Evolutionary conservation across 148 eudicot species (phyloP).

Genomic region (Gaultheria prostrata): DNA sequence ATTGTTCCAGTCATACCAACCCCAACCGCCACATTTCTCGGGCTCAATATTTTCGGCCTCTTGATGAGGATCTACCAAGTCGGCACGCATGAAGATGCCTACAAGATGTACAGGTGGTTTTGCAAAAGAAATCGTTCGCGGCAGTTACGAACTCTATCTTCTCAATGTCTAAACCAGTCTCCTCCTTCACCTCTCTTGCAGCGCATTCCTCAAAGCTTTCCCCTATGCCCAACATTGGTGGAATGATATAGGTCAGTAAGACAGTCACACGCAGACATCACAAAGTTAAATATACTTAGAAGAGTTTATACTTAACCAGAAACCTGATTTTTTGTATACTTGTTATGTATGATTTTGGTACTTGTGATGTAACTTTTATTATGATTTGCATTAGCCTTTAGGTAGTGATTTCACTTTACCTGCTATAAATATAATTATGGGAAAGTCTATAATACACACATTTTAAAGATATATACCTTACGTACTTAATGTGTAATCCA

Average conservation of each 20-base stretch:
- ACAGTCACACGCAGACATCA: background rate
- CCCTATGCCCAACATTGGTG: conserved; percentile 36
- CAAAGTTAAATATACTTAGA: no score
- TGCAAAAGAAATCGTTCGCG: conserved; percentile 49
- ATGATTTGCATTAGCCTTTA: no score
- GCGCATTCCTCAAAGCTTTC: conserved; percentile 94
- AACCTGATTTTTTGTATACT: no score
- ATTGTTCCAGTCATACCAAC: conserved; percentile 77
- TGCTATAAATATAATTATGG: no score
- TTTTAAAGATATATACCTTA: no score
- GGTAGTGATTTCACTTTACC: no score
- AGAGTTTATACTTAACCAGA: no score
- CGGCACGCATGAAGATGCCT: conserved; percentile 57
- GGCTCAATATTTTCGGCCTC: conserved; percentile 63
- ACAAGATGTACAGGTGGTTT: conserved; percentile 62
- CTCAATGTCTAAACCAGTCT: conserved; percentile 68
- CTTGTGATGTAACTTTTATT: no score
- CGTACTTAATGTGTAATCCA: no score
- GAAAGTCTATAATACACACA: no score
- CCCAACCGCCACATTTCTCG: conserved; percentile 91
- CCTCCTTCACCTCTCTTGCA: conserved; percentile 81
- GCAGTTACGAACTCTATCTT: conserved; percentile 55
- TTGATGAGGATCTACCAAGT: conserved; percentile 42
- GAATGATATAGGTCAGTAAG: background rate
- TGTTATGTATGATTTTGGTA: no score